These are phyloP conservation scores for Lactarius sanguifluus DNA, from an alignment of 768 basidiomycete species.

Conservation along the genomic window DNA sequence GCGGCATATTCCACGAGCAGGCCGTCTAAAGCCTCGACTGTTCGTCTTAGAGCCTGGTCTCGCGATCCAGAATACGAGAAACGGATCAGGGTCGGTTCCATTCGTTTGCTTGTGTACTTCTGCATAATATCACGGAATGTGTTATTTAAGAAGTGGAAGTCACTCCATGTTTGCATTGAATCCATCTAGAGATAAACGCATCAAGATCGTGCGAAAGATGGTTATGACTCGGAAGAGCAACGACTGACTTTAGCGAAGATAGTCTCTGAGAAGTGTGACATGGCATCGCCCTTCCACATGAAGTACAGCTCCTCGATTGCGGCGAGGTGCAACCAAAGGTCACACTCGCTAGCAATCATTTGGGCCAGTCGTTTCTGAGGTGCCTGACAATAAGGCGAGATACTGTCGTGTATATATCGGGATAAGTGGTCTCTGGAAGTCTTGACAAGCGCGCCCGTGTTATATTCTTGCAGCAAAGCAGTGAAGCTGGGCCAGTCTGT, in stretches of 20 bases:
- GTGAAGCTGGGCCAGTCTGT: conserved; percentile 23
- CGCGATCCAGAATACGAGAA: conserved; percentile 61
- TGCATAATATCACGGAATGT: conserved; percentile 69
- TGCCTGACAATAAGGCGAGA: conserved; percentile 55
- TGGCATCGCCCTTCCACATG: conserved; percentile 75
- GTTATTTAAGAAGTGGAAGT: conserved; percentile 82
- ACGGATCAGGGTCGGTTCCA: conserved; percentile 68
- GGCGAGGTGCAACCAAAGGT: conserved; percentile 57
- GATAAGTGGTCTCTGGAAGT: conserved; percentile 64
- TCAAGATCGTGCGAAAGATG: not conserved
- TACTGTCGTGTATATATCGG: conserved; percentile 58
- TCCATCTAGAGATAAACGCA: conserved; percentile 59
- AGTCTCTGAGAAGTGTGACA: conserved; percentile 71
- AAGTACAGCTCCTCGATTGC: conserved; percentile 70
- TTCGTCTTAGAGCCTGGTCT: conserved; percentile 48
- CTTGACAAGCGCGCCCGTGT: conserved; percentile 37
- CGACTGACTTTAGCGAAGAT: conserved; percentile 66
- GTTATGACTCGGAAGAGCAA: not conserved
- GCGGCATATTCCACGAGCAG: conserved; percentile 75
- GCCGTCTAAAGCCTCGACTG: conserved; percentile 64
- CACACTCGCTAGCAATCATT: conserved; percentile 67
- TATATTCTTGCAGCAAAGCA: conserved; percentile 14
- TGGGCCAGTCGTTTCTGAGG: conserved; percentile 53
- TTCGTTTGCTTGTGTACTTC: conserved; percentile 52
- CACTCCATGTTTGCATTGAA: conserved; percentile 63